Evolutionary conservation across 345 rosid genomes (phyloP).

Genomic region (Kandelia obovata): DNA sequence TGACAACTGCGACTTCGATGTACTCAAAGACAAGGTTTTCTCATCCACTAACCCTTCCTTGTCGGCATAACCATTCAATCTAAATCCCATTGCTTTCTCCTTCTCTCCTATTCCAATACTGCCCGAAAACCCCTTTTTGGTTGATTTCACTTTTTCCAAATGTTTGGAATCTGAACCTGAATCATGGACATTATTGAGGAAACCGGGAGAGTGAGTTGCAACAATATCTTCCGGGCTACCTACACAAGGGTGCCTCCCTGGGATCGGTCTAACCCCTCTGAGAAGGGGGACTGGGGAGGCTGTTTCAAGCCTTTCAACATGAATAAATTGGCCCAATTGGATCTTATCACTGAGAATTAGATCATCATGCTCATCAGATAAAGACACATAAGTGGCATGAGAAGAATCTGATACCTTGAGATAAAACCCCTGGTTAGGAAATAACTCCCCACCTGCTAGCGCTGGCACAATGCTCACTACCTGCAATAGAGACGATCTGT

Average conservation of each 20-base stretch:
- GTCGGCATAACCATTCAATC: slow-evolving; percentile 43
- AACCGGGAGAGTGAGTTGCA: slow-evolving; percentile 72
- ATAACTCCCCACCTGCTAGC: slow-evolving; percentile 89
- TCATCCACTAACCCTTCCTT: slow-evolving; percentile 45
- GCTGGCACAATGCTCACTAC: slow-evolving; percentile 96
- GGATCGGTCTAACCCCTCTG: slow-evolving; percentile 90
- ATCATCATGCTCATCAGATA: slow-evolving; percentile 94
- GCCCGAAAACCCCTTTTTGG: slow-evolving; percentile 28
- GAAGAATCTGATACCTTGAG: slow-evolving; percentile 97
- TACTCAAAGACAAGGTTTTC: slow-evolving; percentile 33
- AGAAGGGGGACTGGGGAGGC: slow-evolving; percentile 93
- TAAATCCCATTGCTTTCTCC: slow-evolving; percentile 45
- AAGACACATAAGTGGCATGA: slow-evolving; percentile 90
- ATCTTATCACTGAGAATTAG: slow-evolving; percentile 90
- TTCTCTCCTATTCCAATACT: slow-evolving; percentile 35
- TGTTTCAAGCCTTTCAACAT: slow-evolving; percentile 85
- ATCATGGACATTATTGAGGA: slow-evolving; percentile 44
- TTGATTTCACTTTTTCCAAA: slow-evolving; percentile 46
- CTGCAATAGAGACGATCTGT: slow-evolving; percentile 84
- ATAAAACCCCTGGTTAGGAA: slow-evolving; percentile 86
- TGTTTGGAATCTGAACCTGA: slow-evolving; percentile 39
- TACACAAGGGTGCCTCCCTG: slow-evolving; percentile 91
- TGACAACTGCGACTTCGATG: slow-evolving; percentile 54
- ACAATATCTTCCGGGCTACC: slow-evolving; percentile 95
- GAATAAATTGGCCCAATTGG: slow-evolving; percentile 94